Evolutionary conservation across 352 stramenopile genomes (phyloP).

Genomic region (Globisporangium megalacanthum): DNA sequence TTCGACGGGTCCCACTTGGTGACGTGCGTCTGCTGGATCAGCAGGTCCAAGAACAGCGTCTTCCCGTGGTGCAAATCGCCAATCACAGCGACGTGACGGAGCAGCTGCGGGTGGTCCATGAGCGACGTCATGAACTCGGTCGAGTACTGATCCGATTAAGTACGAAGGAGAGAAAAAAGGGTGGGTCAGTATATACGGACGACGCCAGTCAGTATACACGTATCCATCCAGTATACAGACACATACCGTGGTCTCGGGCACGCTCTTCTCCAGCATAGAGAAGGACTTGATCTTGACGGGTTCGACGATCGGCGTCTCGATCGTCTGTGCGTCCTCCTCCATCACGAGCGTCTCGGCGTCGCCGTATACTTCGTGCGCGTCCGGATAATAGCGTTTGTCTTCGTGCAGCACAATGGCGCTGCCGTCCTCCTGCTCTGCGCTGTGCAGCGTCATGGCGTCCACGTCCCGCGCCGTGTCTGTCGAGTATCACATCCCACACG

Average conservation of each 20-base stretch:
- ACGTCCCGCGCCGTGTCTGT: conserved; percentile 26
- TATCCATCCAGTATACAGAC: no score
- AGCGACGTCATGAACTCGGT: conserved; percentile 86
- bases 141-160: conserved; percentile 51
- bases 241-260: conserved; percentile 60
- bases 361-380: conserved; percentile 95
- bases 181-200: not conserved
- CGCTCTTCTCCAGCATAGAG: conserved; percentile 79
- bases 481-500: not conserved
- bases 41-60: conserved; percentile 89
- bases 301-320: conserved; percentile 98
- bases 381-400: conserved; percentile 99
- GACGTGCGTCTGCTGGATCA: conserved; percentile 89
- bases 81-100: conserved; percentile 95
- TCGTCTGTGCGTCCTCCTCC: conserved; percentile 98
- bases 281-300: conserved; percentile 94
- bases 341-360: conserved; percentile 97
- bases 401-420: conserved; percentile 98
- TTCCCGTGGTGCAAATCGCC: conserved; percentile 97
- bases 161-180: not conserved
- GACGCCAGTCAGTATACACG: not conserved
- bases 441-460: conserved; percentile 43
- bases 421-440: conserved; percentile 55
- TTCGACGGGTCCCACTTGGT: conserved; percentile 71
- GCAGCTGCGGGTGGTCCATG: conserved; percentile 85